A percentile compares a stretch with the other conserved stretches of the same genome.
Conservation (phyloP, 2,329 filamentous ascomycete genomes). For the Aspergillus spinulosporus region DNA sequence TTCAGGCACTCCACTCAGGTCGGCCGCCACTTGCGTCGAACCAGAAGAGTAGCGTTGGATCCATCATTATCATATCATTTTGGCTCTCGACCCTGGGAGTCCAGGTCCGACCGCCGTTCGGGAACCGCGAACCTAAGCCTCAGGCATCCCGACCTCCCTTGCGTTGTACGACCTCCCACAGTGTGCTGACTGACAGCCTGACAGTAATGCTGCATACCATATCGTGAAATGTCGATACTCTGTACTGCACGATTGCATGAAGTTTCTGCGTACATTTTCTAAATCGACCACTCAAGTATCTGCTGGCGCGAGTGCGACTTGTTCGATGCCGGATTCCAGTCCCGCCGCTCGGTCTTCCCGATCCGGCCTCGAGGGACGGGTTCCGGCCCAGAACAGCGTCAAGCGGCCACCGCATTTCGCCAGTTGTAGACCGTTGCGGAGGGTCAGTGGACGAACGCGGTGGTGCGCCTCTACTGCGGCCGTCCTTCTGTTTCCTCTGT, state of each 20-base stretch:
- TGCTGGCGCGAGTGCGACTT: neutral
- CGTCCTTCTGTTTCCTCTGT: neutral
- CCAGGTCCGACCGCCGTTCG: slow-evolving; percentile 19
- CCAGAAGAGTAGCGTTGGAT: neutral
- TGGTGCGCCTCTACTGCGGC: neutral
- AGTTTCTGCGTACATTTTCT: neutral
- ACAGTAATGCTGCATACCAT: slow-evolving; percentile 2
- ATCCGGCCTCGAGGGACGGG: slow-evolving; percentile 29
- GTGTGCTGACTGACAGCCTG: slow-evolving; percentile 19
- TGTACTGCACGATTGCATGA: neutral
- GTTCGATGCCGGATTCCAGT: slow-evolving; percentile 1
- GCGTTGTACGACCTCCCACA: slow-evolving; percentile 25
- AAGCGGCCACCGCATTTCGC: slow-evolving; percentile 19
- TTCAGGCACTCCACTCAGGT: neutral
- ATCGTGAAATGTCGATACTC: neutral
- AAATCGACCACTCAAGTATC: neutral
- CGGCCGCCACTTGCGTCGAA: neutral
- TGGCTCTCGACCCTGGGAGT: neutral
- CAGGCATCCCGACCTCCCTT: slow-evolving; percentile 27
- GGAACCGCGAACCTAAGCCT: slow-evolving; percentile 19
- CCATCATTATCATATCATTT: slow-evolving; percentile 1
- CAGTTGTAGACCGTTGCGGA: neutral
- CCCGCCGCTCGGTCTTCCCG: slow-evolving; percentile 22
- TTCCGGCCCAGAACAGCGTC: slow-evolving; percentile 20
- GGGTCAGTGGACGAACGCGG: slow-evolving; percentile 5